Base-by-base conservation (phyloP, 768 basidiomycete genomes). In the Mycena sanguinolenta region DNA sequence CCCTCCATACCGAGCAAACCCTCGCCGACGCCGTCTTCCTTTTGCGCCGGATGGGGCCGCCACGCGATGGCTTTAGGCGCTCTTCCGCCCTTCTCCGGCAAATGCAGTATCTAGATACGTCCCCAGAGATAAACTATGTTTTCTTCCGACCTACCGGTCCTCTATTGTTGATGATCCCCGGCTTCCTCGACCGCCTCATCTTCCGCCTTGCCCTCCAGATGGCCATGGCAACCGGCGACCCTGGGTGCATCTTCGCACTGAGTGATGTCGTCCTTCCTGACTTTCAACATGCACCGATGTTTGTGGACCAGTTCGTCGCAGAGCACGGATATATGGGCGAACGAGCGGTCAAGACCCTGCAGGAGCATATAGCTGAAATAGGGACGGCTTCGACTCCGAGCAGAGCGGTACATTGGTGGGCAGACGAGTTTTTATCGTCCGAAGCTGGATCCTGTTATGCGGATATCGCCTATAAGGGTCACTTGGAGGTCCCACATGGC, bases 71-170 rank as follows among this genome's bases (percentile, higher is more conserved):
- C 44, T 64, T 54, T 39, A 42, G 39, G 39, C 38, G 63, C 38
- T 64, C 63, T 23, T 53, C 38, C 27, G 63, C 63, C 16, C 53
- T 64, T 54, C 53, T 55, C 53, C 63, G 63, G 39, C 63, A 64
- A 44, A 64, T 64, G 38, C 52, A 55, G 36, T 64, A 42, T 55
- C 63, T 64, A 30, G 63, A 64, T 30, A 53, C 53, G 23, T 38
- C 44, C 53, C 63, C 63, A 36, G 36, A 36, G 30, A 50, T 32
- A 46, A 36, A 44, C 30, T 62, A 62, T 34, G 61, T 52, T 46
- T 62, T 52, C 49, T 62, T 62, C 61, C 52, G 49, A 32, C 42
- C 44, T 30, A 61, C 46, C 23, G 60, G 60, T 61, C 60, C 60
- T 42, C 60, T 28, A 14, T 46, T 19, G 30, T n/a, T 61, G 10